Evolutionary conservation across 768 basidiomycete genomes (phyloP), one percentile per base, ranked within the genome.

Genomic region (Rossbeevera mucosa): DNA sequence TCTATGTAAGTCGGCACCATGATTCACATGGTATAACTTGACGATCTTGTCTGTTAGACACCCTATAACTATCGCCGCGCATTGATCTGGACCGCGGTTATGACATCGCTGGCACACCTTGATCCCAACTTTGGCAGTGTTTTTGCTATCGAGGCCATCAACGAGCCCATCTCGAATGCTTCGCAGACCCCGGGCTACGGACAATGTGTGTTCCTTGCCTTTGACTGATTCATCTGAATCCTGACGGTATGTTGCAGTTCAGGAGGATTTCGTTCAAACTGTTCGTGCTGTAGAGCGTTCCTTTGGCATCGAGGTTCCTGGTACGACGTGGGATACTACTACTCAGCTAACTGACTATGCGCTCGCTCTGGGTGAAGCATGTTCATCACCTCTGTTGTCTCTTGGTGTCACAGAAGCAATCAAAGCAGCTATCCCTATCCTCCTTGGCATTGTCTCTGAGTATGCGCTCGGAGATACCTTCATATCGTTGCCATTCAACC

Each of bases 131-230:
- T 91, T 60, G 69, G 59, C 16, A 80, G 73, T 28, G 87, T 86
- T 16, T 82, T 85, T 40, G 73, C 85, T 2, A 84, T 91, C 26
- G 79, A 91, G 58, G 89, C 89, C 1, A 74, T 85, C 24, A 91
- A 91, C 55, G 89, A 91, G 52, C 86, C 85, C 0, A 80, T 88
- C 59, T 85, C 82, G 85, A 70, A 91, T 60, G 85, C 86, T 7
- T 62, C 50, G 16, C 66, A 74, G 55, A 91, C 89, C 1, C 88
- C 89, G 0, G 80, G 75, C 25, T 82, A 86, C 42, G 88, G 87
- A 21, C 72, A 76, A 38, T 91, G 88, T 89, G 63, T 49, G 82
- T 61, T 57, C 11, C 9, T 24, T 36, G 20, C 0, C 40, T 21
- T 36, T 50, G 50, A 7, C 40, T 48, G 13, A 31, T 38, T 29